A percentile compares a stretch with the other conserved stretches of the same genome.
These are phyloP conservation scores for Aspergillus pseudoterreus DNA, from an alignment of 2,329 filamentous ascomycete genomes.

Conservation along the genomic window DNA sequence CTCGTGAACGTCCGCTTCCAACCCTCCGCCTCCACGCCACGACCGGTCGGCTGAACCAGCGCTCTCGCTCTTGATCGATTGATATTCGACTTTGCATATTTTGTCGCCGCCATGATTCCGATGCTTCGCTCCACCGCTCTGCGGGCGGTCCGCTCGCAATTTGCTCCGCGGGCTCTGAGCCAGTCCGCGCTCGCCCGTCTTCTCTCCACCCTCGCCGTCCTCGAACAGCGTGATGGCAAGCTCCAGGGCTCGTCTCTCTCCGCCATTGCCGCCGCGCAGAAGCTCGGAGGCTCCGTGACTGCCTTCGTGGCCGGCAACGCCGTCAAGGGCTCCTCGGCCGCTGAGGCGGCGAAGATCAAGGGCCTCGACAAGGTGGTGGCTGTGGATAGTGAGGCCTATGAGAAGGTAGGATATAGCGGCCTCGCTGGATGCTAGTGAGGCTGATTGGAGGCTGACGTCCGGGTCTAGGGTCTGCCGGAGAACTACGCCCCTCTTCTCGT, in stretches of 20 bases:
- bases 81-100: background rate
- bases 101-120: slow-evolving; percentile 26
- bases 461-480: slow-evolving; percentile 77
- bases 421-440: background rate
- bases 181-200: slow-evolving; percentile 62
- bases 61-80: background rate
- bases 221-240: slow-evolving; percentile 89
- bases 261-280: slow-evolving; percentile 79
- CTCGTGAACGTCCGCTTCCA: background rate
- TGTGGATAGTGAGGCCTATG: slow-evolving; percentile 85
- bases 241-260: slow-evolving; percentile 78
- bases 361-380: slow-evolving; percentile 89
- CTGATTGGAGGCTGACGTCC: slow-evolving; percentile 4
- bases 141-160: slow-evolving; percentile 44
- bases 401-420: slow-evolving; percentile 60
- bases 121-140: slow-evolving; percentile 39
- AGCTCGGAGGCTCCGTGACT: slow-evolving; percentile 79
- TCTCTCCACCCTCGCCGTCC: slow-evolving; percentile 81
- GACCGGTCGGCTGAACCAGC: slow-evolving; percentile 6
- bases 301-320: slow-evolving; percentile 81
- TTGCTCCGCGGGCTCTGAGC: slow-evolving; percentile 39
- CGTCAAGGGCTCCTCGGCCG: slow-evolving; percentile 67
- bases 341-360: slow-evolving; percentile 81
- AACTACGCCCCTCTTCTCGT: slow-evolving; percentile 90
- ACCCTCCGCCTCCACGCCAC: background rate